Evolutionary conservation across 768 basidiomycete genomes (phyloP).

Genomic region (Boletus reticuloceps): DNA sequence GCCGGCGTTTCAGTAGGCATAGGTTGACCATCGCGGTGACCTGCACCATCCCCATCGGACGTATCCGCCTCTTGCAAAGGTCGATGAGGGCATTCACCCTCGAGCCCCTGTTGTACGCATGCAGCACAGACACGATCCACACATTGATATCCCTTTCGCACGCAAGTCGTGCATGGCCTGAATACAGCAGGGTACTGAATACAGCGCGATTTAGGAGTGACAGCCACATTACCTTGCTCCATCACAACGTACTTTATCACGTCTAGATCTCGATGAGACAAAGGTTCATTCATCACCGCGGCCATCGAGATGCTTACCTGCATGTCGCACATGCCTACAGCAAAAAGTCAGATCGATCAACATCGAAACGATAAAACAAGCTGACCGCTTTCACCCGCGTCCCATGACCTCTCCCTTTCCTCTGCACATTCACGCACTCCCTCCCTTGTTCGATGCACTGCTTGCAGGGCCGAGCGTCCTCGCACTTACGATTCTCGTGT

Average conservation of each 20-base stretch:
- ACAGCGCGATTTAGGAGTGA: neutral
- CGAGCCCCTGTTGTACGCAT: slow-evolving; percentile 44
- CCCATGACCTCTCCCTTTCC: slow-evolving; percentile 56
- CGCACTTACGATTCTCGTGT: slow-evolving; percentile 54
- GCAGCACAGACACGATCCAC: slow-evolving; percentile 46
- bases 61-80: slow-evolving; percentile 18
- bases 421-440: slow-evolving; percentile 47
- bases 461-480: slow-evolving; percentile 56
- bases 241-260: slow-evolving; percentile 62
- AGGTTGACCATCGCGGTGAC: slow-evolving; percentile 1
- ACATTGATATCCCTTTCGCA: slow-evolving; percentile 51
- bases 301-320: slow-evolving; percentile 40
- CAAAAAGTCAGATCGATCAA: slow-evolving; percentile 7
- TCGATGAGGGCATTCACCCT: slow-evolving; percentile 46
- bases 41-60: slow-evolving; percentile 26
- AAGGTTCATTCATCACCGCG: neutral
- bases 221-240: slow-evolving; percentile 45
- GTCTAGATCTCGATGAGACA: slow-evolving; percentile 37
- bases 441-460: slow-evolving; percentile 47
- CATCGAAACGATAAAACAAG: slow-evolving; percentile 9
- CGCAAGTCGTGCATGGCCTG: slow-evolving; percentile 52
- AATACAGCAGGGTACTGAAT: slow-evolving; percentile 7
- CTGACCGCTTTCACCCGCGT: slow-evolving; percentile 60
- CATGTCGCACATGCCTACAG: slow-evolving; percentile 57
- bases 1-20: neutral